Evolutionary conservation across 176 grass and related monocot species (phyloP).

Genomic region (Melocanna baccifera): DNA sequence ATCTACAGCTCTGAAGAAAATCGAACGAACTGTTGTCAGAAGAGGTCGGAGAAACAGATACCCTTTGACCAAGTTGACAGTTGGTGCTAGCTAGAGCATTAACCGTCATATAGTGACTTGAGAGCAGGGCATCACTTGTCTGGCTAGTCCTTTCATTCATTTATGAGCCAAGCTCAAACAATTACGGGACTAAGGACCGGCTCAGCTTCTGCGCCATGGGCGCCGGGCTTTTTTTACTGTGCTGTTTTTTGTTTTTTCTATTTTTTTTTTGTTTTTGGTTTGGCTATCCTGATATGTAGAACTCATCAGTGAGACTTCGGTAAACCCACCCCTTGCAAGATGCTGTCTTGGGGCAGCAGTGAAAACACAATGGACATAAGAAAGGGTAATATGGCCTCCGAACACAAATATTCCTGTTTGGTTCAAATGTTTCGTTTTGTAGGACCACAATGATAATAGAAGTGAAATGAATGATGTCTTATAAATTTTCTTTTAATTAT

Average conservation of each 20-base stretch:
- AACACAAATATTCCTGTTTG: no score
- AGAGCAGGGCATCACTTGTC: conserved; percentile 32
- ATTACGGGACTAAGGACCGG: not conserved
- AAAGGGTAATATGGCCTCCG: no score
- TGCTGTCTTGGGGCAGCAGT: not conserved
- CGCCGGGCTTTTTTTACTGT: no score
- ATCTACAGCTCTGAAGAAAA: not conserved
- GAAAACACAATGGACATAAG: not conserved
- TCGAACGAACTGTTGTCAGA: not conserved
- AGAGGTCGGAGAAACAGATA: not conserved
- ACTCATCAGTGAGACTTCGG: no score
- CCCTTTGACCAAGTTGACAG: conserved; percentile 26
- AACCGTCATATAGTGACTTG: conserved; percentile 31
- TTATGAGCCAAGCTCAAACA: not conserved
- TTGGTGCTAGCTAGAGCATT: conserved; percentile 4
- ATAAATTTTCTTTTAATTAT: no score
- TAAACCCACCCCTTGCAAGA: not conserved
- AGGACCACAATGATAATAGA: no score
- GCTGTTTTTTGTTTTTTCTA: no score
- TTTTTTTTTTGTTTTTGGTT: no score
- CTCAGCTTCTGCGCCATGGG: no score
- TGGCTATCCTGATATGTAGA: no score
- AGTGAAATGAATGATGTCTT: no score
- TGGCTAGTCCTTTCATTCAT: conserved; percentile 15
- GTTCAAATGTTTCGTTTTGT: no score